Evolutionary conservation across 2,329 filamentous ascomycete species (phyloP), one percentile per base, ranked within the genome.

Genomic region (Amesomyces nigricolor): DNA sequence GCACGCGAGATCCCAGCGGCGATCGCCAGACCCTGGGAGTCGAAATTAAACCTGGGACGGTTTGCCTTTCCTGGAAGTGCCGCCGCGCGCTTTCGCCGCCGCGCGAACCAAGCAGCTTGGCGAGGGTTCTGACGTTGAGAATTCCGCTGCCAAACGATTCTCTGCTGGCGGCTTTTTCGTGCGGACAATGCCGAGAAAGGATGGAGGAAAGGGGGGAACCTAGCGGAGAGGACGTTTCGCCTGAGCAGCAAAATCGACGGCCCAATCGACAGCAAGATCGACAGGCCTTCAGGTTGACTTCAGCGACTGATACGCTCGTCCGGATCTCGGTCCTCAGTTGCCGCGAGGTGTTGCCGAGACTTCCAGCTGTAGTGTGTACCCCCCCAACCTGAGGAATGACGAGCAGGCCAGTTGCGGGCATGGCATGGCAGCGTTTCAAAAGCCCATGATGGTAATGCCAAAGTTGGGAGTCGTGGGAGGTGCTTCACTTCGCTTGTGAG

Each of bases 281-380:
- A 26, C 22, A 26, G 22, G 22, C 4, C 22, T 26, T 26, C 22
- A 26, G 22, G 17, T 19, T 19, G 17, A 19, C 17, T 19, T n/a
- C 22, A 26, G 22, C 22, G 22, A 26, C 22, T 26, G 22, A 26
- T 26, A 48, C 39, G 44, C 49, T 54, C 30, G 35, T 35, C 38
- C 57, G 61, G 61, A 53, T 53, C 16, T 56, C 62, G 57, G 58
- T 58, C 57, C 60, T 60, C 60, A 63, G 56, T 55, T 63, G 58
- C 62, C 60, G 58, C 44, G 17, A 45, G 10, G 2, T 44, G 30
- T 46, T 63, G 58, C 61, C 61, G 61, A 59, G 38, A 47, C 38
- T 32, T 13, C 43, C 35, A 32, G 22, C n/a, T 42, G 51, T 47
- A 22, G 13, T 26, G 48, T 46, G 43, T 39, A 47, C 50, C 51